Conservation (phyloP, 116 monocot species). For the Dioscorea cayenensis region DNA sequence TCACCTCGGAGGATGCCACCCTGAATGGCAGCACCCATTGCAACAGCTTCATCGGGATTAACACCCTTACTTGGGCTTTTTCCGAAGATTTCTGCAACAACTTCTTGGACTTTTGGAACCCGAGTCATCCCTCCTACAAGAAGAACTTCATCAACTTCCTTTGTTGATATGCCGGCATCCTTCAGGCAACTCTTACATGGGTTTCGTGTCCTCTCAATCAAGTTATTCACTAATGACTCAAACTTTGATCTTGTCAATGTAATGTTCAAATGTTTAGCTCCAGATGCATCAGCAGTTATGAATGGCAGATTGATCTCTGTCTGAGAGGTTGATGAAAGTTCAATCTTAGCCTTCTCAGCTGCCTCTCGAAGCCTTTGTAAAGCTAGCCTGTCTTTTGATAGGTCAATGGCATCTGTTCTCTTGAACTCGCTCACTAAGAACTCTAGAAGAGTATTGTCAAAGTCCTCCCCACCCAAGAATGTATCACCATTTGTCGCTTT, state of each 20-base stretch:
- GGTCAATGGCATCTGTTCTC: conserved; percentile 44
- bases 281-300: conserved; percentile 51
- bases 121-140: conserved; percentile 53
- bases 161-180: conserved; percentile 41
- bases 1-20: conserved; percentile 56
- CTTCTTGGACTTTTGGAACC: conserved; percentile 48
- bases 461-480: conserved; percentile 52
- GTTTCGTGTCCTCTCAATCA: conserved; percentile 40
- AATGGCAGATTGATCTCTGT: conserved; percentile 50
- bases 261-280: conserved; percentile 49
- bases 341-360: conserved; percentile 57
- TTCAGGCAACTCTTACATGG: conserved; percentile 47
- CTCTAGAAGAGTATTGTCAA: conserved; percentile 45
- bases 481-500: conserved; percentile 60
- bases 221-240: conserved; percentile 32
- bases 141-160: conserved; percentile 51
- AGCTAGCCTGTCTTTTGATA: conserved; percentile 40
- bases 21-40: conserved; percentile 54
- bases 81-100: conserved; percentile 44
- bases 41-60: conserved; percentile 55
- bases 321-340: conserved; percentile 49
- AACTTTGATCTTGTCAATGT: conserved; percentile 49
- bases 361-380: conserved; percentile 47
- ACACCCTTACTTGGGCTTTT: conserved; percentile 51
- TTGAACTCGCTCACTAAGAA: conserved; percentile 39